phyloP scores from a whole-genome alignment of 2,329 filamentous ascomycete species.

The Akanthomyces lecanii region DNA sequence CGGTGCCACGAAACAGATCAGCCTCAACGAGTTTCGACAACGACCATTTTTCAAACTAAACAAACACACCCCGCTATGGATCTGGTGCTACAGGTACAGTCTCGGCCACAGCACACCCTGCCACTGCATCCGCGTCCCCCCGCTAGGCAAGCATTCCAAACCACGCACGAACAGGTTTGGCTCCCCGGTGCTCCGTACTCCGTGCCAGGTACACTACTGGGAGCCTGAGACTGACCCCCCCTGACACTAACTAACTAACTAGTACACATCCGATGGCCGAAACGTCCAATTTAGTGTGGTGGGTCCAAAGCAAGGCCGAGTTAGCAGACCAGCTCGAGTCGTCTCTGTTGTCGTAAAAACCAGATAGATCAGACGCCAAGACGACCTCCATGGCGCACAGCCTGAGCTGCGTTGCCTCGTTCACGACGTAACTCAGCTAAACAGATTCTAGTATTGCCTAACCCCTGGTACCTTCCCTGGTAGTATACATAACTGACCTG shows the following conservation, averaged over 20 bases:
- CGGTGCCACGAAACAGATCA: conserved; percentile 13
- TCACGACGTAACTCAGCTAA: not conserved
- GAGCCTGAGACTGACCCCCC: not conserved
- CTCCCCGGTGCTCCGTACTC: not conserved
- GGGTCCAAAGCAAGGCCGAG: not conserved
- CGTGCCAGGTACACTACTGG: too few species aligned
- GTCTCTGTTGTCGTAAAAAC: not conserved
- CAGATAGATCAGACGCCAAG: conserved; percentile 14
- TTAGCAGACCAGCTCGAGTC: not conserved
- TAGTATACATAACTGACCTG: not conserved
- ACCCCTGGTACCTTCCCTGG: not conserved
- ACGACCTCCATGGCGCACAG: not conserved
- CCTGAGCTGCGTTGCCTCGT: not conserved
- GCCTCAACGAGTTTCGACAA: conserved; percentile 9
- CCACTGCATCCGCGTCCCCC: not conserved
- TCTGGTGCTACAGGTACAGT: conserved; percentile 9
- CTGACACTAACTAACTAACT: not conserved
- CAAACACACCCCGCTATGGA: conserved; percentile 3
- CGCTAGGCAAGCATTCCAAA: not conserved
- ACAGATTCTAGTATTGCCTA: not conserved
- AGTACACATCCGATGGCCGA: conserved; percentile 4
- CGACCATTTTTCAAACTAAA: conserved; percentile 14
- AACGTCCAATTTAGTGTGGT: not conserved
- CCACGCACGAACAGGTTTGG: conserved; percentile 4
- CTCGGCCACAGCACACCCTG: conserved; percentile 7